These are phyloP conservation scores for Acer campestre DNA, from an alignment of 345 rosid genomes.

Conservation along the genomic window DNA sequence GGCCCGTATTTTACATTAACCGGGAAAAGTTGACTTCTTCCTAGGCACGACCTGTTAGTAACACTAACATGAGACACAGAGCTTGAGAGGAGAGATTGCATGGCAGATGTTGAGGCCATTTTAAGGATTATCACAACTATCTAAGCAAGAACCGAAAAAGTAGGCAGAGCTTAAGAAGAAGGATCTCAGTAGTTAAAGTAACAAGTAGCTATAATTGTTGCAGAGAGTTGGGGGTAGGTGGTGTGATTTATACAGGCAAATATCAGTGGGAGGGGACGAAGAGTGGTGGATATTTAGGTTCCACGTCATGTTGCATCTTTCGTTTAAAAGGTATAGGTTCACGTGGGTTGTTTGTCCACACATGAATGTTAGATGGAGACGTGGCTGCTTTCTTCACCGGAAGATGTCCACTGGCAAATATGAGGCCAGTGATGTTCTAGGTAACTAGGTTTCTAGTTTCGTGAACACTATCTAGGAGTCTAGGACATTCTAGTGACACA, in stretches of 20 bases:
- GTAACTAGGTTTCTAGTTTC: slow-evolving; percentile 5
- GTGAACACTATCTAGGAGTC: not conserved
- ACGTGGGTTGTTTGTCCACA: slow-evolving; percentile 36
- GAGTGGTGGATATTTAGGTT: slow-evolving; percentile 20
- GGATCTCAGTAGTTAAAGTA: no score
- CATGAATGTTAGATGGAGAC: slow-evolving; percentile 18
- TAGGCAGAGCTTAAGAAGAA: no score
- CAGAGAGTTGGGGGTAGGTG: not conserved
- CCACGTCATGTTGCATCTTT: slow-evolving; percentile 30
- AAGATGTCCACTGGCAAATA: not conserved
- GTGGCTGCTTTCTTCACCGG: slow-evolving; percentile 29
- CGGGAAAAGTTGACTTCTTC: slow-evolving; percentile 17
- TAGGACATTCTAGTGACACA: slow-evolving; percentile 8
- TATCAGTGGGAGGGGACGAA: no score
- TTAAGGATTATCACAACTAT: not conserved
- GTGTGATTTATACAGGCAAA: no score
- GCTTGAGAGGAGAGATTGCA: slow-evolving; percentile 47
- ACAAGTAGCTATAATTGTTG: not conserved
- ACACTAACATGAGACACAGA: slow-evolving; percentile 23
- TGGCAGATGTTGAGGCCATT: slow-evolving; percentile 43
- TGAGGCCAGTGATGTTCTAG: slow-evolving; percentile 23
- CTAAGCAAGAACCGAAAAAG: not conserved
- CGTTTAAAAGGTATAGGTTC: slow-evolving; percentile 18
- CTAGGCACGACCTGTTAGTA: no score
- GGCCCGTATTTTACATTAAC: slow-evolving; percentile 25